These are phyloP conservation scores for Neurospora sp. DNA, from an alignment of 2,329 filamentous ascomycete genomes.

Conservation along the genomic window DNA sequence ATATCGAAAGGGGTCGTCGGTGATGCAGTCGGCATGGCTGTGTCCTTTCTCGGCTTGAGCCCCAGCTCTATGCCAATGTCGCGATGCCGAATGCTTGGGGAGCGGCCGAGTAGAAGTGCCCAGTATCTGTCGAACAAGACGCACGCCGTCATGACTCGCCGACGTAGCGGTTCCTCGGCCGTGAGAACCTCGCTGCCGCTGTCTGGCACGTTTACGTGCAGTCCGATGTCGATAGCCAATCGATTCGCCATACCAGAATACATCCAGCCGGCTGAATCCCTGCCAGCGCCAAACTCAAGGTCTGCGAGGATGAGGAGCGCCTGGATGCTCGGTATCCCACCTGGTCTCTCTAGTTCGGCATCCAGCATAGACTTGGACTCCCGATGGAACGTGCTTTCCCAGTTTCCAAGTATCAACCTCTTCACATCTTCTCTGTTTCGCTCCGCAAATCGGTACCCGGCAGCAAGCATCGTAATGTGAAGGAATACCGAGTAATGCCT, in stretches of 20 bases:
- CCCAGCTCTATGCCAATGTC: constrained; percentile 40
- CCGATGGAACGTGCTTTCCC: constrained; percentile 42
- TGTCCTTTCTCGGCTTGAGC: constrained; percentile 26
- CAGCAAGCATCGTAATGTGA: constrained; percentile 41
- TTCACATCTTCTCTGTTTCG: constrained; percentile 37
- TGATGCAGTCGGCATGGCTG: constrained; percentile 21
- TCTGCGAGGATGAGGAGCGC: constrained; percentile 42
- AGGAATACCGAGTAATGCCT: constrained; percentile 43
- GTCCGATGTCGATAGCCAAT: constrained; percentile 36
- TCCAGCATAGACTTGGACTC: constrained; percentile 47
- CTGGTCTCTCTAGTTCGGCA: constrained; percentile 40
- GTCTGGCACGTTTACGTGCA: constrained; percentile 33
- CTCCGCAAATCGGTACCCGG: constrained; percentile 42
- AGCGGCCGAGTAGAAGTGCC: constrained; percentile 44
- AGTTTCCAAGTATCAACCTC: constrained; percentile 33
- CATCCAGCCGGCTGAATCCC: constrained; percentile 46
- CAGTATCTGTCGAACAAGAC: constrained; percentile 46
- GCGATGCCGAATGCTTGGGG: constrained; percentile 42
- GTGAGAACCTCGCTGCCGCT: constrained; percentile 32
- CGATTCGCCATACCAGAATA: constrained; percentile 41
- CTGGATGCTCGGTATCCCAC: constrained; percentile 42
- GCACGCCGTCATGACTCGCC: constrained; percentile 41
- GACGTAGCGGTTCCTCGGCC: constrained; percentile 36
- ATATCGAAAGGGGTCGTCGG: constrained; percentile 22
- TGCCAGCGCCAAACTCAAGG: constrained; percentile 42